Base-by-base conservation (phyloP, 2,329 filamentous ascomycete genomes). In the Hirsutella minnesotensis region DNA sequence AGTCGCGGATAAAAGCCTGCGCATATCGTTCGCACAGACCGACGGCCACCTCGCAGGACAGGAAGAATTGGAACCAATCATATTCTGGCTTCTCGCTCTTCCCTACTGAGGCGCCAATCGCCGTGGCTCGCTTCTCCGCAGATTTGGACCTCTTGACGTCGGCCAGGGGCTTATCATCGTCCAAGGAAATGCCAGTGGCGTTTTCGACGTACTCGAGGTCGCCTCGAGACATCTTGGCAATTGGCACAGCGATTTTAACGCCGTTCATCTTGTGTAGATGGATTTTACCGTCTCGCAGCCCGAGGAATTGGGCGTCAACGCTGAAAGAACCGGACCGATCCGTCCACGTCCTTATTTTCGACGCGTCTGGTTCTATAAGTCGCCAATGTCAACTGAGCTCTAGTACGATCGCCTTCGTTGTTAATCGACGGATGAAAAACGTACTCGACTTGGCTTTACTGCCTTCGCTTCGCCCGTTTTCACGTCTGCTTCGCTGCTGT, bases 21-120 rank as follows among this genome's bases (percentile, higher is more conserved):
- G 89, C 82, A 57, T 98, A 98, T 43, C 92, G 78, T 64, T 96
- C 90, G 62, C 92, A 98, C 38, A 95, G 81, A 45, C 94, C 86
- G 39, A 90, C 86, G 37, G 88, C 83, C 53, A 96, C 87, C 38
- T 94, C 90, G 59, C 88, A 94, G 49, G 81, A 80, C 34, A 98
- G 68, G 71, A 98, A 98, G 67, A 98, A 96, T 58, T 95, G 88
- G 56, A 98, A 98, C 92, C 92, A 98, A 60, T 98, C 92, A 59
- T 96, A 94, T 39, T 92, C 82, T 1, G 83, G 72, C 61, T 81
- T 82, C 55, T 73, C 69, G 19, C 65, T 60, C 38, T 69, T 66
- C 50, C 83, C 73, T 27, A 87, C 67, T 2, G 73, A 73, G n/a
- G 76, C 81, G 12, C 82, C 82, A 9, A 75, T 68, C 34, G 63